Percentiles rank a stretch among this genome's conserved stretches.
Evolutionary conservation across 371 early-diverging fungal species (phyloP).

Genomic region (Mortierella sp.): DNA sequence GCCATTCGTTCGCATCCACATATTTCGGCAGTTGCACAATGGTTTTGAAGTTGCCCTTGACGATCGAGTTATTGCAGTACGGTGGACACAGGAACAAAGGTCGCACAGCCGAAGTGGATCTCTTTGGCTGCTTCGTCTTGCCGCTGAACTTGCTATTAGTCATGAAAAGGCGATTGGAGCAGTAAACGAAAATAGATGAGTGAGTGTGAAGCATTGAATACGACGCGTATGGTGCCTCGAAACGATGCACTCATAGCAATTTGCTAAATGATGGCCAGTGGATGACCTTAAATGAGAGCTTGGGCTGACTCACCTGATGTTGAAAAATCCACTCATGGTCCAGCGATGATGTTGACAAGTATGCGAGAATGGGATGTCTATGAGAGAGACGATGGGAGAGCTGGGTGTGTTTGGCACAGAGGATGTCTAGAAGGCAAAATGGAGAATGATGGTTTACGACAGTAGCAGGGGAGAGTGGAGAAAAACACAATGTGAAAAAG

Average conservation of each 20-base stretch:
- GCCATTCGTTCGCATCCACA: constrained; percentile 95
- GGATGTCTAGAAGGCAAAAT: too few relatives aligned
- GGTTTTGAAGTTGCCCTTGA: constrained; percentile 91
- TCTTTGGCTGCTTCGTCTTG: constrained; percentile 62
- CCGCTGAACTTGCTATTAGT: constrained; percentile 36
- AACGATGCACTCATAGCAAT: not conserved
- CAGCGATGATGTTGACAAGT: not conserved
- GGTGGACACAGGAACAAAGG: constrained; percentile 84
- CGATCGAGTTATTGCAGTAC: constrained; percentile 84
- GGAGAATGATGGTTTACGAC: too few relatives aligned
- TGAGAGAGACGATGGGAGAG: too few relatives aligned
- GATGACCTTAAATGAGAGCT: not conserved
- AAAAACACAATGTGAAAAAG: too few relatives aligned
- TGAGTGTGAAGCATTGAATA: not conserved
- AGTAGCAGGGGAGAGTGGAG: too few relatives aligned
- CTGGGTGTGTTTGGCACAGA: too few relatives aligned
- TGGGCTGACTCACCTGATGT: constrained; percentile 41
- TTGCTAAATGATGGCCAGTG: not conserved
- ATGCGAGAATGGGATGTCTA: too few relatives aligned
- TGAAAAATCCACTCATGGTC: constrained; percentile 53
- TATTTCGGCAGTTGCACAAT: constrained; percentile 90
- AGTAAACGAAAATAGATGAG: not conserved
- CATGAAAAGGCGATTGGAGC: not conserved
- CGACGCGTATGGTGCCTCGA: not conserved
- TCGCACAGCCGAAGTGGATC: constrained; percentile 56